A percentile compares a stretch with the other conserved stretches of the same genome.
These are phyloP conservation scores for Clavispora carvajalis DNA, from an alignment of 805 yeast species.

Conservation along the genomic window DNA sequence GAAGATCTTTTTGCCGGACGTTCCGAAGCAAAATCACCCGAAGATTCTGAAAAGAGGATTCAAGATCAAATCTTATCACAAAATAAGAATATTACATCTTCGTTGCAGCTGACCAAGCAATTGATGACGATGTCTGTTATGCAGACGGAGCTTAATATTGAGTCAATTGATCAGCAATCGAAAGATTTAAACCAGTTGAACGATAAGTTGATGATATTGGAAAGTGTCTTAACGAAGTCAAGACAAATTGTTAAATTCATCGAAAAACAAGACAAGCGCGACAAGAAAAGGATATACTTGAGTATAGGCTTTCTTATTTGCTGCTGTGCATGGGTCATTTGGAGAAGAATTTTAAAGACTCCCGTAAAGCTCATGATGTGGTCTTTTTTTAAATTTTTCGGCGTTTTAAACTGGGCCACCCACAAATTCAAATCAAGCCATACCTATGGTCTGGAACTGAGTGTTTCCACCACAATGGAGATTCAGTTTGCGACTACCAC, in stretches of 20 bases:
- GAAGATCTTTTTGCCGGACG: slow-evolving; percentile 10
- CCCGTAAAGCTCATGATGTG: slow-evolving; percentile 44
- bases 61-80: slow-evolving; percentile 42
- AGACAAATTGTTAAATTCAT: slow-evolving; percentile 44
- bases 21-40: neutral
- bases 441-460: neutral
- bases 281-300: slow-evolving; percentile 44
- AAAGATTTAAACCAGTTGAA: slow-evolving; percentile 37
- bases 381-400: slow-evolving; percentile 38
- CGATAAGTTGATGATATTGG: slow-evolving; percentile 37
- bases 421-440: neutral
- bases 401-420: slow-evolving; percentile 10
- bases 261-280: slow-evolving; percentile 47
- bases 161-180: slow-evolving; percentile 44
- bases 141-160: slow-evolving; percentile 47
- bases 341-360: slow-evolving; percentile 42
- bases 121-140: slow-evolving; percentile 45
- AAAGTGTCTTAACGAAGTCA: slow-evolving; percentile 36
- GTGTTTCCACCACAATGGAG: neutral
- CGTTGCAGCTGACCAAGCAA: slow-evolving; percentile 44
- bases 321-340: slow-evolving; percentile 46
- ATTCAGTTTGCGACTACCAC: neutral
- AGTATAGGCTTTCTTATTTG: slow-evolving; percentile 41
- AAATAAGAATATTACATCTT: slow-evolving; percentile 42
- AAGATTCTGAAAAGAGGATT: slow-evolving; percentile 16